Evolutionary conservation across 768 basidiomycete genomes (phyloP).

Genomic region (Pisolithus sp.): DNA sequence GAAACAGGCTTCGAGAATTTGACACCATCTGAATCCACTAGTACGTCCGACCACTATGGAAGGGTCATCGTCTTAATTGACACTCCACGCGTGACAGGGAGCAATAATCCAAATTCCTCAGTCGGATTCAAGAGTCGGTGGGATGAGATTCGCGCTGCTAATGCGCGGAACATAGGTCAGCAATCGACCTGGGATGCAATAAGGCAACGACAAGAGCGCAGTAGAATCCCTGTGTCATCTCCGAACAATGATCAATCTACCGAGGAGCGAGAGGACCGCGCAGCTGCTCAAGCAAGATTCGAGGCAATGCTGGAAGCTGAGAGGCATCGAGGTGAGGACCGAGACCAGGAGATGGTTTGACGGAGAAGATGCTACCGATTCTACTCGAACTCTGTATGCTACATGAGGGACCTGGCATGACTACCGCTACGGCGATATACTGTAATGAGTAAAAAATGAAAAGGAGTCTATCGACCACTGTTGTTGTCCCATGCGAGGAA

Average conservation of each 20-base stretch:
- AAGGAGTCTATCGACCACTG: background rate
- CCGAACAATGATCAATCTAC: constrained; percentile 3
- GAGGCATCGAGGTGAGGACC: constrained; percentile 31
- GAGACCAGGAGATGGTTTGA: constrained; percentile 9
- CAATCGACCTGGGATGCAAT: constrained; percentile 64
- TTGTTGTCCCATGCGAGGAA: background rate
- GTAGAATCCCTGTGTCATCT: constrained; percentile 10
- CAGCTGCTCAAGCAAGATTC: constrained; percentile 48
- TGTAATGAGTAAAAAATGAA: background rate
- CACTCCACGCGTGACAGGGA: background rate
- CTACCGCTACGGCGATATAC: background rate
- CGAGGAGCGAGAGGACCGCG: constrained; percentile 28
- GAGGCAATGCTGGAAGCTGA: constrained; percentile 56
- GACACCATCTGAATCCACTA: constrained; percentile 5
- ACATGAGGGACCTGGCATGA: constrained; percentile 16
- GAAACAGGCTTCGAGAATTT: constrained; percentile 11
- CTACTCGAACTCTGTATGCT: constrained; percentile 6
- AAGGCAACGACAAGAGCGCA: constrained; percentile 50
- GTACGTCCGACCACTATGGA: constrained; percentile 9
- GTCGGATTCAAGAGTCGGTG: constrained; percentile 37
- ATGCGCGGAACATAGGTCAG: constrained; percentile 33
- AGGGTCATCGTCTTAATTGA: background rate
- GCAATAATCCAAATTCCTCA: background rate
- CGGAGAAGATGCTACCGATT: background rate
- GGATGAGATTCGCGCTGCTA: constrained; percentile 61